Evolutionary conservation across 2,329 filamentous ascomycete species (phyloP), one percentile per base, ranked within the genome.

Genomic region (Fusarium sp.): DNA sequence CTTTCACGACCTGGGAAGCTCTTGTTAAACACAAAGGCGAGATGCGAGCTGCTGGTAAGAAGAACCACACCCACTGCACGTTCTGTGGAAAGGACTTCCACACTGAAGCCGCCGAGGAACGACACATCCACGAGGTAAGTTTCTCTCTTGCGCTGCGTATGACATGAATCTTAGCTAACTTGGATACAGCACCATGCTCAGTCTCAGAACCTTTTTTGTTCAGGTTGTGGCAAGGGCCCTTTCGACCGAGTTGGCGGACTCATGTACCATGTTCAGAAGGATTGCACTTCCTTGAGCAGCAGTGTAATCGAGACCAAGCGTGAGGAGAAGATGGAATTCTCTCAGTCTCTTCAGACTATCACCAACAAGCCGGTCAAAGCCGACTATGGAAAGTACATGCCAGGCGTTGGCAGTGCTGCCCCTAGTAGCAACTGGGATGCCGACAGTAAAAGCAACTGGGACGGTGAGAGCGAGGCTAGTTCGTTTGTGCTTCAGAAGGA

Each of bases 251-350:
- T 82, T 1, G 76, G 79, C 1, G 65, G 51, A 1, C 79, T 86
- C 36, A 79, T 87, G 53, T 38, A 61, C 1, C 86, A 88, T 50
- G 77, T 88, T 5, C 84, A 88, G 72, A 66, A 67, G 24, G 55
- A 78, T 2, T 88, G 86, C 63, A 28, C 59, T 2, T 52, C 38
- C 1, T 79, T 88, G 58, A 74, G 68, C 26, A 72, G 72, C 4
- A 58, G 63, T 0, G 66, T 78, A 2, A 63, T 86, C 14, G 76
- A 79, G 10, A 61, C 73, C 9, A 66, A 76, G 18, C 79, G 83
- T 5, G 72, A 81, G 42, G 67, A 78, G 56, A 82, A 81, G 59
- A 73, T 79, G 17, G 69, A 74, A 15, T 84, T 83, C 46, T 71
- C 78, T 1, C 70, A 72, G 4, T 66, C 72, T 17, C 75, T 81